Base-by-base conservation (phyloP, 2,329 filamentous ascomycete species). In the Rugonectria rugulosa region DNA sequence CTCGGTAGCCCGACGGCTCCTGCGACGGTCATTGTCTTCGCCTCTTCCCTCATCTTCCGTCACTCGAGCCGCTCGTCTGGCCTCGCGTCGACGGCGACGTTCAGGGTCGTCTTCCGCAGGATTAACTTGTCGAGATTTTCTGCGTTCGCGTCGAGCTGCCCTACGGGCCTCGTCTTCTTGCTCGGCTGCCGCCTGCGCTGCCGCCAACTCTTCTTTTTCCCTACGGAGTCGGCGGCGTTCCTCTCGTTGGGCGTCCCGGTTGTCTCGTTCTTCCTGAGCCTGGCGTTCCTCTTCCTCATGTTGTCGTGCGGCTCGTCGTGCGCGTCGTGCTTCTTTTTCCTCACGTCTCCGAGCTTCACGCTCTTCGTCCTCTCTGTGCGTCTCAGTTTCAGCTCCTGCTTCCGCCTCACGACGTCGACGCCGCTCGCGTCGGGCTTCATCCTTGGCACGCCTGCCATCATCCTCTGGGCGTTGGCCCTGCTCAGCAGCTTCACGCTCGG, bases 361-460 rank as follows among this genome's bases (percentile, higher is more conserved):
- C 3, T 64, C 65, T 14, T 61, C 58, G 17, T 61, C 55, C n/a
- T 46, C 57, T 23, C 36, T 53, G 6, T 11, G 37, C 3, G 20
- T 12, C 37, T 40, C 37, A 12, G 77, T 76, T 57, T 88, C 82
- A 27, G 83, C 82, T 53, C 86, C 84, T 37, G 56, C 56, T 53
- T 87, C 84, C 37, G 56, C 56, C 14, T 60, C 64, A n/a, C 82
- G 80, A 52, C 75, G 80, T 44, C 79, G 79, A 31, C 80, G 82
- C 34, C 80, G 79, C 58, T 86, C 83, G 24, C 77, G 78, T 40
- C 83, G 82, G 17, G 79, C 76, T 38, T 84, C 83, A 14, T 87
- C 84, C 62, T 84, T 85, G 5, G 76, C 78, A 15, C 77, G 77
- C 43, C 82, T 81, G 6, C 81, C 77, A 44, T 88, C 86, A 49